Percentiles rank a stretch among this genome's conserved stretches.
Conservation (phyloP, 2,329 filamentous ascomycete genomes). For the Colletotrichum salicis region DNA sequence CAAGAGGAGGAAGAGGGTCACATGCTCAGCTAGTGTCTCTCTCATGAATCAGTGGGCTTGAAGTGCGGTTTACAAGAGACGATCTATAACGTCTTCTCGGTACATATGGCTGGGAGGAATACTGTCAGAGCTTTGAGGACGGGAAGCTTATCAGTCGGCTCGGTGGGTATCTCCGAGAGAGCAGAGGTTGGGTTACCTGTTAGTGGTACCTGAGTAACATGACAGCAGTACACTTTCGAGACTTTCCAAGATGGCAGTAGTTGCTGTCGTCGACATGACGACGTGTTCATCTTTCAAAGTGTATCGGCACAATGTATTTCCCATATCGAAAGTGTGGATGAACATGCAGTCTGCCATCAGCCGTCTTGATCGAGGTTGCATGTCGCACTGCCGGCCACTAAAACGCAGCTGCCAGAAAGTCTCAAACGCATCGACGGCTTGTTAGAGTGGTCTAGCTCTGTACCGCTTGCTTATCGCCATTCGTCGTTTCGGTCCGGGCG, state of each 20-base stretch:
- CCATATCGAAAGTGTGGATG: constrained; percentile 16
- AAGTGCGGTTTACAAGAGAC: neutral
- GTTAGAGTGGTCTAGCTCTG: neutral
- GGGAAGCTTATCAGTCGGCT: neutral
- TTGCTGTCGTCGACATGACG: neutral
- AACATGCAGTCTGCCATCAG: constrained; percentile 22
- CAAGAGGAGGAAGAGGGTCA: neutral
- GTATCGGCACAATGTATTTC: neutral
- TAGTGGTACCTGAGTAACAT: neutral
- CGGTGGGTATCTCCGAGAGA: neutral
- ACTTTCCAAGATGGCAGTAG: neutral
- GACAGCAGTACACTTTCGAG: neutral
- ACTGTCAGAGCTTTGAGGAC: too few species aligned
- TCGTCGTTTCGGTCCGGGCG: constrained; percentile 22
- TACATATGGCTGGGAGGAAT: neutral
- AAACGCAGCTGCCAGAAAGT: constrained; percentile 2
- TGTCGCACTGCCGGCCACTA: neutral
- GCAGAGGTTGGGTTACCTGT: neutral
- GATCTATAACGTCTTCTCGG: neutral
- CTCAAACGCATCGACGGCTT: constrained; percentile 1
- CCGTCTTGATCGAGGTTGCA: neutral
- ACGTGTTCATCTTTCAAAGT: neutral
- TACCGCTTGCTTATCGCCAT: constrained; percentile 3
- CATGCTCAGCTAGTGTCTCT: neutral
- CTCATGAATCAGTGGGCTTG: neutral